Conservation (phyloP, 139 green algal genomes). For the Tetradesmus obliquus region DNA sequence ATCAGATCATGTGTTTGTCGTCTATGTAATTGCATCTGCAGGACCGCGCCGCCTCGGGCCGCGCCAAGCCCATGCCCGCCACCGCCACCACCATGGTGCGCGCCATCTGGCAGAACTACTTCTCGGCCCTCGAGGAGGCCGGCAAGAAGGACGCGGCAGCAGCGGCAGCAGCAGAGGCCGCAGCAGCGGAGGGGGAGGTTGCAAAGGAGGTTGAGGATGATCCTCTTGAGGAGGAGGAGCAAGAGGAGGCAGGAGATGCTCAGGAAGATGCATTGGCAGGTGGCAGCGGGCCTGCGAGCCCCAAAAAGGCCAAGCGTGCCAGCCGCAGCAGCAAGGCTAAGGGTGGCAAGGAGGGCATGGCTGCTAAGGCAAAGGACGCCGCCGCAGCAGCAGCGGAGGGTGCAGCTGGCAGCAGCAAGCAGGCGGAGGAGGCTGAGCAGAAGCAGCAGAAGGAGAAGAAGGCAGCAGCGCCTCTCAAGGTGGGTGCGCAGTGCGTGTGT, state of each 20-base stretch:
- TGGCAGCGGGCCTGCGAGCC: slow-evolving; percentile 9
- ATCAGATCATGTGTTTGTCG: neutral
- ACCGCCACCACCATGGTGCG: slow-evolving; percentile 95
- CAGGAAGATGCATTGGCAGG: slow-evolving; percentile 67
- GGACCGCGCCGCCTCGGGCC: slow-evolving; percentile 59
- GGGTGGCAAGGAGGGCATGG: neutral
- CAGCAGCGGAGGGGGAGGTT: slow-evolving; percentile 25
- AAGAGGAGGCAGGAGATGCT: slow-evolving; percentile 57
- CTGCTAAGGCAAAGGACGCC: slow-evolving; percentile 12
- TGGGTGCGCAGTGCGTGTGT: neutral
- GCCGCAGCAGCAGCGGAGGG: neutral
- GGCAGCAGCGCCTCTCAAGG: slow-evolving; percentile 1
- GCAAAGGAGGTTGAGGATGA: slow-evolving; percentile 77
- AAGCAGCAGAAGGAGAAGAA: neutral
- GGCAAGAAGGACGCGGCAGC: slow-evolving; percentile 39
- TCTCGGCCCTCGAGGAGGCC: slow-evolving; percentile 45
- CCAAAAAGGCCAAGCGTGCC: slow-evolving; percentile 30
- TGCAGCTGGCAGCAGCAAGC: slow-evolving; percentile 10
- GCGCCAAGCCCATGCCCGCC: slow-evolving; percentile 90
- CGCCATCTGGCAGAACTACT: slow-evolving; percentile 87
- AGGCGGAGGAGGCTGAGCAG: neutral
- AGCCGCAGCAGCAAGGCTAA: slow-evolving; percentile 45
- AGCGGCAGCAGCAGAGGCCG: slow-evolving; percentile 42
- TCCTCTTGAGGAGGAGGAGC: slow-evolving; percentile 76
- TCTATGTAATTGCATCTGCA: neutral